Evolutionary conservation across 208 protist species (phyloP).

Genomic region (Borovskyia barvae): DNA sequence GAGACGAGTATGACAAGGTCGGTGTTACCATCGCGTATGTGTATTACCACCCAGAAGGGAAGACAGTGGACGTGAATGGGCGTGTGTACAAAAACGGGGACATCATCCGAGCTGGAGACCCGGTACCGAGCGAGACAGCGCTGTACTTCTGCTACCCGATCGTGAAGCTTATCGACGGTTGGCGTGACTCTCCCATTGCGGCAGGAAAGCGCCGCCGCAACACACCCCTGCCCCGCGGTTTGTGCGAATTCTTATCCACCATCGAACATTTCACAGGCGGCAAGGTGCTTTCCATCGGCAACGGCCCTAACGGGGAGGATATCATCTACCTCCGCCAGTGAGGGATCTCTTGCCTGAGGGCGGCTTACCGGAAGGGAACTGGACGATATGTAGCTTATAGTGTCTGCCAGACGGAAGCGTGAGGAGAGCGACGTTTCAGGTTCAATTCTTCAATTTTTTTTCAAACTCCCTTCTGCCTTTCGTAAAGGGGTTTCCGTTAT

Average conservation of each 20-base stretch:
- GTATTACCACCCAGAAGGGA: slow-evolving; percentile 67
- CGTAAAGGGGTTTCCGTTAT: too few relatives aligned
- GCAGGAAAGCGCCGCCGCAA: slow-evolving; percentile 49
- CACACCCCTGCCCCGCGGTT: slow-evolving; percentile 65
- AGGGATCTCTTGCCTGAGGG: too few relatives aligned
- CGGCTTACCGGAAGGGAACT: slow-evolving; percentile 8
- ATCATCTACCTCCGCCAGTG: slow-evolving; percentile 89
- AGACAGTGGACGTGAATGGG: slow-evolving; percentile 65
- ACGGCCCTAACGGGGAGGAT: slow-evolving; percentile 80
- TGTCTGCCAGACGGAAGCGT: not conserved
- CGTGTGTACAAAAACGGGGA: slow-evolving; percentile 79
- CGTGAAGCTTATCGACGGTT: slow-evolving; percentile 83
- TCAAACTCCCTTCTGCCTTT: too few relatives aligned
- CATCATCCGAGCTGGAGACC: slow-evolving; percentile 88
- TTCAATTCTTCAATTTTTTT: too few relatives aligned
- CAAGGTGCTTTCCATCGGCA: slow-evolving; percentile 91
- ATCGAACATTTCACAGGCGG: slow-evolving; percentile 86
- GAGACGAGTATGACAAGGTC: slow-evolving; percentile 89
- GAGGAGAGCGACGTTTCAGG: too few relatives aligned
- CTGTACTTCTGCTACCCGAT: slow-evolving; percentile 87
- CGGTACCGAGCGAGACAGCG: slow-evolving; percentile 76
- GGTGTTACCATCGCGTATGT: slow-evolving; percentile 90
- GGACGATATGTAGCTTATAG: slow-evolving; percentile 2
- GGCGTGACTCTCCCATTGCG: slow-evolving; percentile 74
- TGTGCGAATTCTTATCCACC: slow-evolving; percentile 77